phyloP scores from a whole-genome alignment of 179 eudicot species.

The Actinidia polygama region DNA sequence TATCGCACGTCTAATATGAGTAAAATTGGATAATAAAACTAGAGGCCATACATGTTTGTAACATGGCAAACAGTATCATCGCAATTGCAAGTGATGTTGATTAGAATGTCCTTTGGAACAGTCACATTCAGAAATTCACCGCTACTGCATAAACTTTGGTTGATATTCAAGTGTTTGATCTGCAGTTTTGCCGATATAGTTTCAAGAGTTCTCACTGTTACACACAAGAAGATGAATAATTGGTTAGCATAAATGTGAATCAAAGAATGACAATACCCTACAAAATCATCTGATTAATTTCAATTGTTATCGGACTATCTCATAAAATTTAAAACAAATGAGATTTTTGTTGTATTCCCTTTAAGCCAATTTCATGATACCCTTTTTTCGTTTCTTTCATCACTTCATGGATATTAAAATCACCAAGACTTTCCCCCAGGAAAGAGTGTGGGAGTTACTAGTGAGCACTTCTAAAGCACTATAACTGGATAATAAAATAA shows the following conservation, averaged over 20 bases:
- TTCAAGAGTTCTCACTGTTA: slow-evolving; percentile 59
- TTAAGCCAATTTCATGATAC: neutral
- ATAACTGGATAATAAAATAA: too few species aligned
- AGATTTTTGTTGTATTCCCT: neutral
- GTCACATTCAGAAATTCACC: slow-evolving; percentile 35
- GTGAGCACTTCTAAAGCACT: neutral
- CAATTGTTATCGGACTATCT: neutral
- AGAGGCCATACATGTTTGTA: slow-evolving; percentile 61
- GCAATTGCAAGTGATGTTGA: slow-evolving; percentile 65
- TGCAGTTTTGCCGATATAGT: slow-evolving; percentile 53
- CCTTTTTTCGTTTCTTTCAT: neutral
- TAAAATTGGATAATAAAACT: neutral
- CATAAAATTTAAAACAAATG: neutral
- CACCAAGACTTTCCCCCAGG: neutral
- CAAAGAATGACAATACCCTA: neutral
- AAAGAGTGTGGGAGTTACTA: neutral
- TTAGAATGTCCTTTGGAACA: slow-evolving; percentile 6
- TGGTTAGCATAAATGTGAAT: neutral
- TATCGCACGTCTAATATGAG: neutral
- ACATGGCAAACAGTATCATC: slow-evolving; percentile 64
- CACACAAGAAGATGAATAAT: slow-evolving; percentile 2
- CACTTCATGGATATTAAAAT: neutral
- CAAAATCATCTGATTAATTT: neutral
- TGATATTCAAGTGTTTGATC: slow-evolving; percentile 47
- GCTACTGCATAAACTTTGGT: slow-evolving; percentile 48